Evolutionary conservation across 2,329 filamentous ascomycete species (phyloP), one percentile per base, ranked within the genome.

Genomic region (Trichoderma asperellum): DNA sequence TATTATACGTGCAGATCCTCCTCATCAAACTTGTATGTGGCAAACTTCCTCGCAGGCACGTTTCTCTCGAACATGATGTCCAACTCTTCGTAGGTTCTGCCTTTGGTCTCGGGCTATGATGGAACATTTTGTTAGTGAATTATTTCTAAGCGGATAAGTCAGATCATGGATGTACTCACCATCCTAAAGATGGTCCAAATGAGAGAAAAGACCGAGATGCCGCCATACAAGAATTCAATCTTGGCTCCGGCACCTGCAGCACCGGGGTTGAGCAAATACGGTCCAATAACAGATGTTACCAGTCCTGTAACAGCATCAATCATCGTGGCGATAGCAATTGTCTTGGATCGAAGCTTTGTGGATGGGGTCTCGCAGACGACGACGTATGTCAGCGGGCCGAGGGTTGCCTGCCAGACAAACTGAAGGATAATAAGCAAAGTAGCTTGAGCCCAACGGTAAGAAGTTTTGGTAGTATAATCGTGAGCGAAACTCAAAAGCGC

Each of bases 371-470:
- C 86, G 0, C 85, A 82, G 11, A 87, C 74, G 37, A 88, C 77
- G 0, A 82, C 81, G 74, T 87, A 88, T 5, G 83, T 83, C 12
- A 87, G 81, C 0, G 86, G 86, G 0, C 86, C 87, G 12, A 88
- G 81, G 1, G 85, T 84, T 68, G 84, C 81, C 77, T 85, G 84
- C 76, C 88, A 88, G 4, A 84, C 78, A 60, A 87, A 84, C 0
- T 83, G 85, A 73, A 84, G 87, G 52, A 85, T 74, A 57, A 88
- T 80, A 2, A 87, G 77, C 75, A 88, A 73, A 71, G 80, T 73
- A 37, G 82, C 81, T 56, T 85, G 75, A 72, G 84, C 79, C 79
- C 83, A 84, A 3, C 65, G 66, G 27, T 63, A 68, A 11, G 57
- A 63, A 2, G 27, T 14, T 6, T 68, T 64, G 27, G 66, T 68